A percentile compares a stretch with the other conserved stretches of the same genome.
Evolutionary conservation across 768 basidiomycete species (phyloP).

Genomic region (Suillus paluster): DNA sequence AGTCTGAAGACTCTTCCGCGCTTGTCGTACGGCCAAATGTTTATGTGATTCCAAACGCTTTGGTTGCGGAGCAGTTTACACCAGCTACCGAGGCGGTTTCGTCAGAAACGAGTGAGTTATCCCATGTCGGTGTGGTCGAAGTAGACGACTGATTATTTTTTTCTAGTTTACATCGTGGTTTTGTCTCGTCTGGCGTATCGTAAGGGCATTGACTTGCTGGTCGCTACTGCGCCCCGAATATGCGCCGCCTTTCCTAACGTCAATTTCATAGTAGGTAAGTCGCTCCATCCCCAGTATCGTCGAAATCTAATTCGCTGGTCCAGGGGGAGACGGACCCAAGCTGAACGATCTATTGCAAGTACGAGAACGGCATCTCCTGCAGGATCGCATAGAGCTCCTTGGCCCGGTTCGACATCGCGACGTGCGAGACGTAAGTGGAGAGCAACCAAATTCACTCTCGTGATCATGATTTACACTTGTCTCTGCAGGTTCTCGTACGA

Average conservation of each 20-base stretch:
- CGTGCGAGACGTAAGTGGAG: constrained; percentile 70
- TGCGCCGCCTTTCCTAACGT: constrained; percentile 87
- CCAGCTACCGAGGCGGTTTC: constrained; percentile 55
- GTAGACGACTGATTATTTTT: background rate
- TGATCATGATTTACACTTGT: constrained; percentile 4
- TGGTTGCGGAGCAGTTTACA: constrained; percentile 85
- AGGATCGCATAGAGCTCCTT: constrained; percentile 90
- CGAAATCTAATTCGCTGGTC: constrained; percentile 1
- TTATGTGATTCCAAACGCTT: constrained; percentile 93
- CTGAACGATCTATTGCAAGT: constrained; percentile 94
- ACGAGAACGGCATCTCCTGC: constrained; percentile 87
- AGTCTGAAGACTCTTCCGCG: constrained; percentile 44
- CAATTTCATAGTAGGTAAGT: constrained; percentile 81
- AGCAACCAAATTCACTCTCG: background rate
- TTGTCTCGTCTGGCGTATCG: constrained; percentile 91
- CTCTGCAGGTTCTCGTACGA: constrained; percentile 71
- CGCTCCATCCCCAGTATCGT: background rate
- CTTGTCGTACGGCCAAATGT: constrained; percentile 60
- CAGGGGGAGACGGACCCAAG: constrained; percentile 95
- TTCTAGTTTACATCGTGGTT: constrained; percentile 86
- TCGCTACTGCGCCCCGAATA: constrained; percentile 89
- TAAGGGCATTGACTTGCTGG: constrained; percentile 95
- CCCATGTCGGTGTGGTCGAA: background rate
- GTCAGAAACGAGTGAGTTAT: constrained; percentile 58
- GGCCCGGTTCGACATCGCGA: constrained; percentile 82